Conservation (phyloP, 495 filamentous ascomycete species). For the Sabuloglossum arenarium region DNA sequence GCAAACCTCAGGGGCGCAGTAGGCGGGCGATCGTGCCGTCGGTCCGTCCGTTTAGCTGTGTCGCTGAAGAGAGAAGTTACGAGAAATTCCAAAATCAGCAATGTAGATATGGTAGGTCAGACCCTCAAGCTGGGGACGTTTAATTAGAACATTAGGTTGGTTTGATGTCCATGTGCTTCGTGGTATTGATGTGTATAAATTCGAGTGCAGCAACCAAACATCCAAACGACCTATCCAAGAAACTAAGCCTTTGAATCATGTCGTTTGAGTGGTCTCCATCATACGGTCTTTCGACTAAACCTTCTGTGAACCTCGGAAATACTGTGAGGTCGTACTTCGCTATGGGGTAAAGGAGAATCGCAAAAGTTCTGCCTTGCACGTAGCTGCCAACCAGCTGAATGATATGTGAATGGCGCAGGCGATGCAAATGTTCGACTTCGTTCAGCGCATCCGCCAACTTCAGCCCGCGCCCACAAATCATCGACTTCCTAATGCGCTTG, state of each 20-base stretch:
- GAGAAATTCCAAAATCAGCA: background rate
- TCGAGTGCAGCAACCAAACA: background rate
- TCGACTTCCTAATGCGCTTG: background rate
- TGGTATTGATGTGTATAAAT: background rate
- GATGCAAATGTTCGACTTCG: conserved; percentile 11
- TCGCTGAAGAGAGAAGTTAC: no score
- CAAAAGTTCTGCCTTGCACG: conserved; percentile 9
- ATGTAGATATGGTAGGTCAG: background rate
- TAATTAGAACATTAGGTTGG: background rate
- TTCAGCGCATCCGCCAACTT: conserved; percentile 6
- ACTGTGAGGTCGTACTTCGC: background rate
- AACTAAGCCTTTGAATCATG: background rate
- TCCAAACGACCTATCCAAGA: no score
- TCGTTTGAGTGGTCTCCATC: background rate
- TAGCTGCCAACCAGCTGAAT: conserved; percentile 11
- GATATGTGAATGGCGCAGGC: conserved; percentile 13
- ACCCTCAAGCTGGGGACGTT: background rate
- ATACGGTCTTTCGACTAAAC: background rate
- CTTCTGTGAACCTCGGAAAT: background rate
- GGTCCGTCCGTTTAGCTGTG: no score
- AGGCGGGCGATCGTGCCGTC: background rate
- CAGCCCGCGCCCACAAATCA: background rate
- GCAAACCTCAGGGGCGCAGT: background rate
- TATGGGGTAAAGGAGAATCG: conserved; percentile 10
- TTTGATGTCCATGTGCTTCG: background rate